These are phyloP conservation scores for Blastomyces parvus DNA, from an alignment of 2,329 filamentous ascomycete genomes.

Conservation along the genomic window DNA sequence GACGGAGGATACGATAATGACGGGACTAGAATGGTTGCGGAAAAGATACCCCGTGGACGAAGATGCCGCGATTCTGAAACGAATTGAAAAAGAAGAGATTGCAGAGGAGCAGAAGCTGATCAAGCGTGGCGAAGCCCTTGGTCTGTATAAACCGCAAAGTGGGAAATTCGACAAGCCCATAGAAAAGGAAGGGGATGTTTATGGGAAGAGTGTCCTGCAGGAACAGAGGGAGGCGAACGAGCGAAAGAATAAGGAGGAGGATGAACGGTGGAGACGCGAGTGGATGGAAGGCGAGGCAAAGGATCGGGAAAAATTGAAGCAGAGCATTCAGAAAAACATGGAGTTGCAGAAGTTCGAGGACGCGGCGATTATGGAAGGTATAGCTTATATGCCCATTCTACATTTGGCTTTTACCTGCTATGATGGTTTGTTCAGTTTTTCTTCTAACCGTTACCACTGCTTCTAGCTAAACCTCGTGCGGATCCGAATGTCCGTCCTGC, in stretches of 20 bases:
- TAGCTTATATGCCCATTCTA: conserved; percentile 1
- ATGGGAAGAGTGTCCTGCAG: conserved; percentile 35
- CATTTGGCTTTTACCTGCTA: neutral
- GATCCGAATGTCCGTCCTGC: conserved; percentile 32
- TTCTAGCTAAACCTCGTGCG: conserved; percentile 31
- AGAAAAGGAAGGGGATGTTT: conserved; percentile 34
- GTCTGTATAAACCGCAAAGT: conserved; percentile 37
- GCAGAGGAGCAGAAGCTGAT: conserved; percentile 31
- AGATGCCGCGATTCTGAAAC: conserved; percentile 39
- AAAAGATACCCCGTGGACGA: conserved; percentile 37
- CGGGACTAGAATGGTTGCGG: conserved; percentile 36
- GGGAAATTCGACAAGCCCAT: conserved; percentile 35
- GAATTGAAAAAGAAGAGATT: conserved; percentile 33
- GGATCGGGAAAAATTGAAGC: conserved; percentile 27
- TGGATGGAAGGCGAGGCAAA: conserved; percentile 46
- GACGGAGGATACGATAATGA: conserved; percentile 26
- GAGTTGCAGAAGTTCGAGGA: conserved; percentile 30
- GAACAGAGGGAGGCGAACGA: conserved; percentile 34
- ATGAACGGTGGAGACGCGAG: conserved; percentile 41
- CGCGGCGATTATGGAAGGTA: conserved; percentile 29
- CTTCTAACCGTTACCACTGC: conserved; percentile 1
- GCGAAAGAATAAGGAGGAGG: conserved; percentile 31
- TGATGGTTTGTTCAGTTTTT: neutral
- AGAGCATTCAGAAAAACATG: conserved; percentile 27
- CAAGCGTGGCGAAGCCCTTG: conserved; percentile 31